Evolutionary conservation across 2,329 filamentous ascomycete species (phyloP), one percentile per base, ranked within the genome.

Genomic region (Aspergillus sp.): DNA sequence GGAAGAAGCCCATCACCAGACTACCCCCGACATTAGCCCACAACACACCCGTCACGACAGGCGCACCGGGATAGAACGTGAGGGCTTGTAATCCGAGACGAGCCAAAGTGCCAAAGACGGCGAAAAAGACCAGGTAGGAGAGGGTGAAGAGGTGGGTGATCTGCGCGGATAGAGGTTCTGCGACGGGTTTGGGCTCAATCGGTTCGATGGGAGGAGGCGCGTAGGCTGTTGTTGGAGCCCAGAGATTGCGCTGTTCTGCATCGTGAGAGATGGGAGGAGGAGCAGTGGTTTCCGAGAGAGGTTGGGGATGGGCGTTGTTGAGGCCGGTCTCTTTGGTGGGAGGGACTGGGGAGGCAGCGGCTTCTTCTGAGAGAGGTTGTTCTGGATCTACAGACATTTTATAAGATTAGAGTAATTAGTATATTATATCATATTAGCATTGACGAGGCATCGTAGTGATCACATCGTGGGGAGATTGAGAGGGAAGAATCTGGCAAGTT

Each of bases 1-100:
- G 71, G 2, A 96, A 75, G 59, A 95, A 94, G 2, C 93, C 91
- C 80, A 97, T 86, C 45, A 95, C 53, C 0, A 94, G 61, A 43
- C 86, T 86, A 1, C 91, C 91, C 1, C 75, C 81, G 37, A 95
- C 84, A 58, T 97, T 96, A 47, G 90, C 84, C 91, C 91, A 97
- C 19, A 95, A 67, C 2, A 86, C 83, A 40, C 81, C 78, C 43
- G 88, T 90, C 5, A 81, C 72, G 19, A 93, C 72, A 0, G 90
- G 89, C 0, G 86, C 81, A 19, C 84, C 85, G 1, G 86, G 82
- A 62, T 95, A 96, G 44, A 76, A 80, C 0, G 89, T 93, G 40
- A 96, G 69, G 37, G 85, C 83, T 59, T 90, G 81, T 6, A 95
- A 69, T 4, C 90, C 90, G 1, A 96, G 71, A 8, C 91, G 81